Evolutionary conservation across 768 basidiomycete genomes (phyloP).

Genomic region (Suillus fuscotomentosus): DNA sequence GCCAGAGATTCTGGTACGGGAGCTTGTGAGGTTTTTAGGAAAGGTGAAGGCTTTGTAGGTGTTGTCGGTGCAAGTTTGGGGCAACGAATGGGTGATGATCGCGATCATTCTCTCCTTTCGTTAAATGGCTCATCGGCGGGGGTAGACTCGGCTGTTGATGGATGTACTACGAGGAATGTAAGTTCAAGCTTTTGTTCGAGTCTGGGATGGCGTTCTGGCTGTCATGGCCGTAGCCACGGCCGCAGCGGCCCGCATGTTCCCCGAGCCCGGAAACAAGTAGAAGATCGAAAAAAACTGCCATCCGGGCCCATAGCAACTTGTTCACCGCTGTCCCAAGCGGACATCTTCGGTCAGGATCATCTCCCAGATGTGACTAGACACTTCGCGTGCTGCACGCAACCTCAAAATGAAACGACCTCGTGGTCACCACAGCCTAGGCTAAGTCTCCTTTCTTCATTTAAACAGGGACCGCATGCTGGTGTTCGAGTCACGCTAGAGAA

Average conservation of each 20-base stretch:
- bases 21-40: conserved; percentile 41
- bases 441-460: too few relatives aligned
- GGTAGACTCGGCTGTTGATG: background rate
- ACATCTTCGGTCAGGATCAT: background rate
- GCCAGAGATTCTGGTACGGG: conserved; percentile 40
- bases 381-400: background rate
- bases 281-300: background rate
- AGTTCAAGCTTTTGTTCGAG: background rate
- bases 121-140: background rate
- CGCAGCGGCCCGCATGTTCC: background rate
- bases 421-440: background rate
- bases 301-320: background rate
- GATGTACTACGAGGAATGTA: background rate
- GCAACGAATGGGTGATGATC: background rate
- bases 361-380: background rate
- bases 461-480: too few relatives aligned
- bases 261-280: background rate
- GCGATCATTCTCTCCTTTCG: background rate
- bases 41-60: conserved; percentile 13
- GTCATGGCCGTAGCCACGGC: background rate
- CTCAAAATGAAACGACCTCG: background rate
- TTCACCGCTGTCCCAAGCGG: background rate
- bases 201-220: background rate
- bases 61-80: background rate
- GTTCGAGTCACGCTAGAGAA: too few relatives aligned